Evolutionary conservation across 169 alveolate genomes (phyloP).

Genomic region (Cryptosporidium ubiquitum): DNA sequence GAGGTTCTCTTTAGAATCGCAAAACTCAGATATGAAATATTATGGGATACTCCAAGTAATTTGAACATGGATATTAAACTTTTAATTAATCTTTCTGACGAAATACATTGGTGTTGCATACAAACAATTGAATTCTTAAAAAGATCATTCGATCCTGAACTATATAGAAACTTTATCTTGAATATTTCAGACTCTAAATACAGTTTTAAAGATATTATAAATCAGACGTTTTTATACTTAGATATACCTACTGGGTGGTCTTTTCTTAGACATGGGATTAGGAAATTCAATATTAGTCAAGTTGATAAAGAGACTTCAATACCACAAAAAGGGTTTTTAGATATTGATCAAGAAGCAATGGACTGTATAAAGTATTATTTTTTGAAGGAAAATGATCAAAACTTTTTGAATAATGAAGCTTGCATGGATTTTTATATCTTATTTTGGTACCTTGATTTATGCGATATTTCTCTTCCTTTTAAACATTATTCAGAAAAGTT

Average conservation of each 20-base stretch:
- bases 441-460: slow-evolving; percentile 51
- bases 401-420: neutral
- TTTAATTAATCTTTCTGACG: slow-evolving; percentile 38
- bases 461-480: slow-evolving; percentile 36
- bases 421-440: slow-evolving; percentile 16
- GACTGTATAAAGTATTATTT: slow-evolving; percentile 9
- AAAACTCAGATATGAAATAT: slow-evolving; percentile 26
- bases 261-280: slow-evolving; percentile 40
- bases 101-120: slow-evolving; percentile 72
- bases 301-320: neutral
- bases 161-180: slow-evolving; percentile 10
- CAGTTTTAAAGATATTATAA: neutral
- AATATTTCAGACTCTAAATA: neutral
- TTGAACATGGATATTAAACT: slow-evolving; percentile 27
- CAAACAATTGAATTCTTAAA: slow-evolving; percentile 53
- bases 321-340: neutral
- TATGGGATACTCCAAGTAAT: slow-evolving; percentile 56
- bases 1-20: slow-evolving; percentile 56
- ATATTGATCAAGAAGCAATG: neutral
- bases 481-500: slow-evolving; percentile 35
- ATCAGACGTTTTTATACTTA: slow-evolving; percentile 43
- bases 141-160: slow-evolving; percentile 45
- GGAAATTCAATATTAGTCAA: neutral
- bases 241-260: slow-evolving; percentile 72
- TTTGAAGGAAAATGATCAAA: neutral